These are phyloP conservation scores for Exidia glandulosa DNA, from an alignment of 768 basidiomycete species.

Conservation along the genomic window DNA sequence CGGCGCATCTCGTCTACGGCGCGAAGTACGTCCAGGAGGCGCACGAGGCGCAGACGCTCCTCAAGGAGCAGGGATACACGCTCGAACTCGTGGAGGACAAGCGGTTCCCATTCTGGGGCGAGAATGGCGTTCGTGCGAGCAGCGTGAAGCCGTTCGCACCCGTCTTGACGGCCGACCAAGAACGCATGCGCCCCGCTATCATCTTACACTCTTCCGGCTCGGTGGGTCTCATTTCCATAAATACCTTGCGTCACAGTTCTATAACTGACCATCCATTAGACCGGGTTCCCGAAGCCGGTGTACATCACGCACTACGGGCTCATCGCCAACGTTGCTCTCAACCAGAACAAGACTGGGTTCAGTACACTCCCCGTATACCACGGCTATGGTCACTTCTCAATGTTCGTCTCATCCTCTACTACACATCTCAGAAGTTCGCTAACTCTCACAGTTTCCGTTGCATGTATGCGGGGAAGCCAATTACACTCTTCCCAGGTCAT, in stretches of 20 bases:
- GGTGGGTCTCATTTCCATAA: constrained; percentile 8
- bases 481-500: constrained; percentile 35
- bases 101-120: constrained; percentile 31
- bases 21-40: constrained; percentile 25
- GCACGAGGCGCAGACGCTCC: constrained; percentile 19
- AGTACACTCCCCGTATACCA: constrained; percentile 38
- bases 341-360: constrained; percentile 25
- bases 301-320: constrained; percentile 25
- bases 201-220: constrained; percentile 37
- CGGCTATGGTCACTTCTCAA: constrained; percentile 26
- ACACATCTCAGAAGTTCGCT: background rate
- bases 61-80: constrained; percentile 15
- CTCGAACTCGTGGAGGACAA: constrained; percentile 21
- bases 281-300: constrained; percentile 40
- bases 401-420: constrained; percentile 11
- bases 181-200: constrained; percentile 21
- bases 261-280: constrained; percentile 13
- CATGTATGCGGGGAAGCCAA: constrained; percentile 28
- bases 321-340: constrained; percentile 24
- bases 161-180: constrained; percentile 22
- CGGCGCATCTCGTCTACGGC: constrained; percentile 30
- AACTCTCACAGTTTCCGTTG: constrained; percentile 29
- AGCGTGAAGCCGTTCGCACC: constrained; percentile 18
- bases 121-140: constrained; percentile 20
- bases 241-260: no score